Base-by-base conservation (phyloP, 2,329 filamentous ascomycete genomes). In the Plectosphaerella cucumerina region DNA sequence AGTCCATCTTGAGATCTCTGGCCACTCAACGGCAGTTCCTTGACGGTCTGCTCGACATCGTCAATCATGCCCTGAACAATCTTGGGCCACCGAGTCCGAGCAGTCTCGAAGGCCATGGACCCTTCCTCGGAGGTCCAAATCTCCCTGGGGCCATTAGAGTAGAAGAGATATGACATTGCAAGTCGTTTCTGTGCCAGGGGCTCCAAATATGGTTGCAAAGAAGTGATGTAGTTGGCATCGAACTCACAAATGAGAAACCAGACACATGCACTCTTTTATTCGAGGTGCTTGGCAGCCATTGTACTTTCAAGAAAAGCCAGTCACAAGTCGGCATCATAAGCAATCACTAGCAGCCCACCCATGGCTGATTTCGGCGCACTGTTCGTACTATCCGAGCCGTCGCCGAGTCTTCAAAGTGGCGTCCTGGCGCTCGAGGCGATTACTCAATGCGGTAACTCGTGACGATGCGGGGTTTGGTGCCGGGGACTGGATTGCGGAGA, bases 11-110 rank as follows among this genome's bases (percentile, higher is more conserved):
- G 39, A 42, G 17, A 37, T 37, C 35, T 20, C 39, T 18, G 10
- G 18, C 39, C n/a, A 18, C 9, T 4, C 9, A 17, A 18, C 5
- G n/a, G n/a, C 17, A 17, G 4, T 42, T 44, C 43, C 14, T 31
- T 26, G 21, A 44, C 20, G 21, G 43, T 26, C 21, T 26, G 43
- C 43, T 44, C 18, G 2, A 44, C 43, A 18, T 42, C 46, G 37
- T 52, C 46, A 18, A 52, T 49, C 50, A 52, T 52, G 42, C 46
- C 41, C 47, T 52, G 50, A 8, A 52, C 50, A 46, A 52, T 41
- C 46, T 52, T 52, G 18, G 50, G 50, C 50, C 50, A 52, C 35
- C 50, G 46, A 39, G 46, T 23, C 33, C 39, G 47, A 43, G 50
- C 50, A 41, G 50, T 52, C 39, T 52, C 46, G 14, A 33, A 41